Evolutionary conservation across 805 yeast species (phyloP), one percentile per base, ranked within the genome.

Genomic region (Myxozyma melibiosi): DNA sequence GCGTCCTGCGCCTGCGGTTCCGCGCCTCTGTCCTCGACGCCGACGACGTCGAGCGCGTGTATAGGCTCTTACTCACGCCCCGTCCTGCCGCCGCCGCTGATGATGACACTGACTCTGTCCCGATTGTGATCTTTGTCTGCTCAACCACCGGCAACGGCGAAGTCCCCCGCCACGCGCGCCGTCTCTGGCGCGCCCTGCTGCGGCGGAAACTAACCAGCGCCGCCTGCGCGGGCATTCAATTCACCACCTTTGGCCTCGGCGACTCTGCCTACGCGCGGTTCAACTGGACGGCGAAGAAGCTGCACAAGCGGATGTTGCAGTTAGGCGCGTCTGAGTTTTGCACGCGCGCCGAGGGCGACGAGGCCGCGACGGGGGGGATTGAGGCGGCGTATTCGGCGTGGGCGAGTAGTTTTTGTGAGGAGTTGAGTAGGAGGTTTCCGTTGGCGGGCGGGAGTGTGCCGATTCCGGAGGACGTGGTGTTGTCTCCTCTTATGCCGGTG

Each of bases 91-190:
- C 44, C n/a, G n/a, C n/a, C n/a, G n/a, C n/a, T n/a, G n/a, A n/a
- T 4, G 76, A 82, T 2, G 78, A 83, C 37, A 11, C 4, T 11
- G n/a, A n/a, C n/a, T 16, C 38, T 7, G 27, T n/a, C 4, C 66
- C 73, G 5, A 71, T 72, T 28, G 74, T 82, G 51, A 75, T 84
- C 22, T 76, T 85, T 0, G 69, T 92, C 2, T 87, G 95, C 68
- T 84, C 97, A 1, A 92, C 99, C 0, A 86, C 96, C 1, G 98
- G 99, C 6, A 97, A 92, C 71, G 99, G 99, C 27, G 96, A 87
- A 60, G 71, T 92, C 33, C 98, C 99, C 0, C 72, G 86, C 40
- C 89, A 89, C 68, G 85, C 86, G 0, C 76, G 77, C 61, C 82
- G 80, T 58, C 81, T 92, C 61, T 87, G 96, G 95, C 78, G 79